Conservation (phyloP, 768 basidiomycete genomes). For the Trametes meyenii region DNA sequence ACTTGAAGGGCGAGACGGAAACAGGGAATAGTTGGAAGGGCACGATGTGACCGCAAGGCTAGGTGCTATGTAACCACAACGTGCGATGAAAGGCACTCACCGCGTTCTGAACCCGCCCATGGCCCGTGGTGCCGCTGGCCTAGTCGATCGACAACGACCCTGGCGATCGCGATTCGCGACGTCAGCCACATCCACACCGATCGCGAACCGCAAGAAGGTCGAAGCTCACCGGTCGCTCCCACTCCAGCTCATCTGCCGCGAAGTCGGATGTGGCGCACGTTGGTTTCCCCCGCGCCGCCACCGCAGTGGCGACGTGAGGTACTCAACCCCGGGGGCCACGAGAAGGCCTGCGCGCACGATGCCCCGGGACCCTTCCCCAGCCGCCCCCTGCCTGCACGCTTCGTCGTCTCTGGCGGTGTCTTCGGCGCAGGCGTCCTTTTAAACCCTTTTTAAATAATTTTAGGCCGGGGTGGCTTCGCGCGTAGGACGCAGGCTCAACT, state of each 20-base stretch:
- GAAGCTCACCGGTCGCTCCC: background rate
- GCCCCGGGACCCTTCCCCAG: constrained; percentile 19
- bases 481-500: constrained; percentile 8
- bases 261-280: constrained; percentile 10
- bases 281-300: constrained; percentile 5
- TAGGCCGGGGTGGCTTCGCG: constrained; percentile 3
- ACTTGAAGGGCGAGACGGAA: too few relatives aligned
- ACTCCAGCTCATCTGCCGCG: background rate
- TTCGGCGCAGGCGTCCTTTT: constrained; percentile 11
- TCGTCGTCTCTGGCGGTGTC: constrained; percentile 4
- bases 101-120: too few relatives aligned
- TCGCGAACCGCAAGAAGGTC: background rate
- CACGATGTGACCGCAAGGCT: too few relatives aligned
- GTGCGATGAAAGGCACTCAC: too few relatives aligned
- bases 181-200: background rate
- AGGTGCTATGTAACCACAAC: too few relatives aligned
- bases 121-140: too few relatives aligned
- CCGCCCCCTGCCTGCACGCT: constrained; percentile 18
- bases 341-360: constrained; percentile 20
- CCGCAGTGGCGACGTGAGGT: constrained; percentile 6
- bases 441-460: background rate
- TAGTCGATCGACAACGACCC: too few relatives aligned
- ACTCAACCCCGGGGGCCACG: constrained; percentile 24
- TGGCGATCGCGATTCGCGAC: too few relatives aligned
- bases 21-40: too few relatives aligned